A percentile compares a stretch with the other conserved stretches of the same genome.
These are phyloP conservation scores for Neurospora sp. DNA, from an alignment of 495 filamentous ascomycete species.

Conservation along the genomic window DNA sequence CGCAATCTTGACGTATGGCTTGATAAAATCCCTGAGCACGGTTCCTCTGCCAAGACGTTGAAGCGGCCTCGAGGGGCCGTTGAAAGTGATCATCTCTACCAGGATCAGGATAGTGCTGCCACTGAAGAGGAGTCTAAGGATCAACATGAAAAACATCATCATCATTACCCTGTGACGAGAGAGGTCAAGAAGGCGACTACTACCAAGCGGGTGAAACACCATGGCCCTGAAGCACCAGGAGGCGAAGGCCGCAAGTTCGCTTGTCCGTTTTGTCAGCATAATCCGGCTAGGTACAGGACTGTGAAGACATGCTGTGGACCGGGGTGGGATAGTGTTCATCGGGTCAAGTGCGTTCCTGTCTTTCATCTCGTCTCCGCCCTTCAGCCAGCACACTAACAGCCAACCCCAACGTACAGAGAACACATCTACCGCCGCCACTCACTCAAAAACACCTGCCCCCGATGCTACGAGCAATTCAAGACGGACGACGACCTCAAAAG, in stretches of 20 bases:
- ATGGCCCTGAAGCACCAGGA: neutral
- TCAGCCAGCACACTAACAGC: neutral
- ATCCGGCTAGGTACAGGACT: conserved; percentile 23
- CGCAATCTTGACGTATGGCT: conserved; percentile 17
- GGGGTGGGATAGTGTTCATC: conserved; percentile 32
- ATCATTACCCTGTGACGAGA: neutral
- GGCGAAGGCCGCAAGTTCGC: conserved; percentile 20
- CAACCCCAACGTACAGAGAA: conserved; percentile 19
- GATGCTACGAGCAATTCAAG: conserved; percentile 31
- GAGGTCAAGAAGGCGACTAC: neutral
- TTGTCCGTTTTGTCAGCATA: conserved; percentile 34
- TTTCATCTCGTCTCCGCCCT: neutral
- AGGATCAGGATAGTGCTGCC: neutral
- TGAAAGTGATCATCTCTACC: conserved; percentile 3
- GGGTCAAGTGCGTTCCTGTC: conserved; percentile 28
- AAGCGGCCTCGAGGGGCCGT: conserved; percentile 7
- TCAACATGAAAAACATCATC: neutral
- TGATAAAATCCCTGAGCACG: conserved; percentile 5
- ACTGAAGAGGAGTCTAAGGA: neutral
- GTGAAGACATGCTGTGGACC: conserved; percentile 31
- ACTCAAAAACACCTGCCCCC: conserved; percentile 26
- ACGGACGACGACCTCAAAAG: conserved; percentile 22
- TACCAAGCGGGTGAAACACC: conserved; percentile 8
- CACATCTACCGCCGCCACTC: conserved; percentile 34
- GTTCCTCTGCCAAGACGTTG: neutral